Evolutionary conservation across 257 asterid genomes (phyloP).

Genomic region (Solanum raphanifolium): DNA sequence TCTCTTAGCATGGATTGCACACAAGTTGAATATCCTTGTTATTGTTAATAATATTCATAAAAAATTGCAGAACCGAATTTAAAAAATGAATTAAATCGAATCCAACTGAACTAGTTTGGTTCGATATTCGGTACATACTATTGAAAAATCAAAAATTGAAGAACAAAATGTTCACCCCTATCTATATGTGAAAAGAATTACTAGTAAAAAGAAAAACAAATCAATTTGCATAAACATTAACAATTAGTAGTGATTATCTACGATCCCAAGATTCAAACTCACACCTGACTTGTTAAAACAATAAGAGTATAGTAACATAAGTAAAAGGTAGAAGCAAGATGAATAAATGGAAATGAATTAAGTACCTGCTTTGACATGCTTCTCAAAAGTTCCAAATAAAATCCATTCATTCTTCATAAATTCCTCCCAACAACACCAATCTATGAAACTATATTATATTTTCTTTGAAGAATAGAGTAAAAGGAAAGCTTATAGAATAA

Average conservation of each 20-base stretch:
- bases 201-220: no score
- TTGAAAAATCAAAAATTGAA: background rate
- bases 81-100: no score
- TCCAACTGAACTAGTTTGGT: background rate
- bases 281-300: background rate
- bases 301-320: background rate
- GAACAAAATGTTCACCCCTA: background rate
- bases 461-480: background rate
- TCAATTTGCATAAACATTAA: background rate
- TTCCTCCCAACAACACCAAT: constrained; percentile 34
- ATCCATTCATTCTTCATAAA: constrained; percentile 27
- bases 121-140: background rate
- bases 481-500: background rate
- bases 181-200: background rate
- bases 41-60: background rate
- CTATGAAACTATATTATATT: background rate
- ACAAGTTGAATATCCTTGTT: background rate
- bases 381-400: constrained; percentile 23
- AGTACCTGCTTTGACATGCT: constrained; percentile 39
- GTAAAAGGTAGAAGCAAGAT: background rate
- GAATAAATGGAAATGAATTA: background rate
- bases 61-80: background rate
- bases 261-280: background rate
- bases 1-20: background rate
- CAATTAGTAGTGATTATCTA: background rate